phyloP scores from a whole-genome alignment of 495 filamentous ascomycete species.

The Cudoniella acicularis region DNA sequence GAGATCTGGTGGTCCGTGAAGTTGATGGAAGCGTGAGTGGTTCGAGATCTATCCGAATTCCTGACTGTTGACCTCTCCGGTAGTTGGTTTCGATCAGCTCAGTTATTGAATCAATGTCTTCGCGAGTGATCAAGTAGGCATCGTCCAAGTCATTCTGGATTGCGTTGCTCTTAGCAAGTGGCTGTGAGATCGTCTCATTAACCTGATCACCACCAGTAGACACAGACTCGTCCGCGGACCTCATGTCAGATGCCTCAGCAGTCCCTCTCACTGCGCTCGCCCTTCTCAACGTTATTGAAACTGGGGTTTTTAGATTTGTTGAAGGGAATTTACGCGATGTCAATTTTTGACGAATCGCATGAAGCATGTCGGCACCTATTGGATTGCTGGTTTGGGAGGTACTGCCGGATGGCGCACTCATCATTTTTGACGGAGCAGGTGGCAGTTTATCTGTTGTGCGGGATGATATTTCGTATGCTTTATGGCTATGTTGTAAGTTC shows the following conservation, averaged over 20 bases:
- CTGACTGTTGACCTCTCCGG: not conserved
- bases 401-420: not conserved
- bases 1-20: not conserved
- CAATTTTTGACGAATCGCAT: slow-evolving; percentile 15
- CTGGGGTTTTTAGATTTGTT: slow-evolving; percentile 7
- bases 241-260: not conserved
- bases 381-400: slow-evolving; percentile 6
- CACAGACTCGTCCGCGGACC: not conserved
- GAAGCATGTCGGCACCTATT: slow-evolving; percentile 15
- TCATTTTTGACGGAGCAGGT: not conserved
- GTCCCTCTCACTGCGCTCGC: slow-evolving; percentile 5
- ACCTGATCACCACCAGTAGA: not conserved
- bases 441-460: not conserved
- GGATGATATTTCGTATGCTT: not conserved
- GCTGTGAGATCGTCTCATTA: not conserved
- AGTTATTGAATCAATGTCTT: slow-evolving; percentile 22
- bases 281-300: slow-evolving; percentile 16
- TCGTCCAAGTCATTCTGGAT: not conserved
- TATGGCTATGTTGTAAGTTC: not conserved
- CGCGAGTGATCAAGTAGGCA: slow-evolving; percentile 16
- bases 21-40: not conserved
- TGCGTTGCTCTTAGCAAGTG: not conserved
- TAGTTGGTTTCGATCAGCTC: slow-evolving; percentile 15
- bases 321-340: slow-evolving; percentile 5
- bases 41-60: not conserved